Evolutionary conservation across 2,329 filamentous ascomycete genomes (phyloP).

Genomic region (Neocucurbitaria cava): DNA sequence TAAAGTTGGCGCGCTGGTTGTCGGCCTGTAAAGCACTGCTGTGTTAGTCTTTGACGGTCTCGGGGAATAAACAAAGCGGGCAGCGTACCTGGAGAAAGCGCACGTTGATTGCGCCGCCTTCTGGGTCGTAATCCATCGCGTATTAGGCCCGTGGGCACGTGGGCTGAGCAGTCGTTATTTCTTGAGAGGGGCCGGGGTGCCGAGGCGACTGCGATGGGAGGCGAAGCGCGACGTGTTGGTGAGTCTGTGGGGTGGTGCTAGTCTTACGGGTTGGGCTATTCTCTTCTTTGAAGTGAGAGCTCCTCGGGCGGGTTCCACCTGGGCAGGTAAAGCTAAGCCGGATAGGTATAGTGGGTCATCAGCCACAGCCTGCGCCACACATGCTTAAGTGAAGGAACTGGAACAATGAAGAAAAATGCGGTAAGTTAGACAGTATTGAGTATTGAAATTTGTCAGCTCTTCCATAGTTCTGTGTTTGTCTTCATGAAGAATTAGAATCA

Average conservation of each 20-base stretch:
- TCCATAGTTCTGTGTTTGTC: no score
- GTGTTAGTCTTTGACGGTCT: constrained; percentile 25
- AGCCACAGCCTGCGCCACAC: background rate
- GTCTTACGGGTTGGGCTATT: constrained; percentile 11
- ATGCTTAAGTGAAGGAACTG: no score
- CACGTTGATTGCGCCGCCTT: constrained; percentile 51
- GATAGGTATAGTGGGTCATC: no score
- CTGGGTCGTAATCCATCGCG: constrained; percentile 60
- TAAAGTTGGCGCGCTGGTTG: constrained; percentile 83
- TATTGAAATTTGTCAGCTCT: no score
- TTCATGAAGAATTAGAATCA: no score
- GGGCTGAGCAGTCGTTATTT: constrained; percentile 12
- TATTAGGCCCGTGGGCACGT: constrained; percentile 11
- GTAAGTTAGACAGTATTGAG: no score
- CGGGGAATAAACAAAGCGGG: constrained; percentile 22
- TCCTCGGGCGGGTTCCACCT: background rate
- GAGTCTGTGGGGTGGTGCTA: constrained; percentile 23
- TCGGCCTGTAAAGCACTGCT: constrained; percentile 67
- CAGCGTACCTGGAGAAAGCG: constrained; percentile 47
- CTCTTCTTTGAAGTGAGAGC: constrained; percentile 30
- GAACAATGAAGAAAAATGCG: no score
- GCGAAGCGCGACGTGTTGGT: constrained; percentile 26
- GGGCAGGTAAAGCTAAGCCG: no score
- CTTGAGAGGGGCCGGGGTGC: constrained; percentile 16
- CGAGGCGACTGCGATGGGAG: constrained; percentile 24